A percentile compares a stretch with the other conserved stretches of the same genome.
phyloP scores from a whole-genome alignment of 225 moss, liverwort and hornwort species.

The Marchantia paleacea region DNA sequence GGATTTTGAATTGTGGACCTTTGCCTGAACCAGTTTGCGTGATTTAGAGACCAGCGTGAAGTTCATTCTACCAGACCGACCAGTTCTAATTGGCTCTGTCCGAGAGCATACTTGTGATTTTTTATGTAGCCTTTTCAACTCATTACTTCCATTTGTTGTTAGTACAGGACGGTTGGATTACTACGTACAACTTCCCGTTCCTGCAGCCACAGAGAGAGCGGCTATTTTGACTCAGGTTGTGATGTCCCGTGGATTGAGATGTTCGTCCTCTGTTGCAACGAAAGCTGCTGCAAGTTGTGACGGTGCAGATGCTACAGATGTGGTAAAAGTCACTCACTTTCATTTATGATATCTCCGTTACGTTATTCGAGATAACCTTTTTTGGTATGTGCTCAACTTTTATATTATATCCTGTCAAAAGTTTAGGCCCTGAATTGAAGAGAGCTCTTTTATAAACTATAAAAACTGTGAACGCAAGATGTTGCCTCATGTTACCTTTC shows the following conservation, averaged over 20 bases:
- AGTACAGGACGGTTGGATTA: constrained; percentile 76
- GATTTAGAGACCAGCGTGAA: too few relatives aligned
- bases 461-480: background rate
- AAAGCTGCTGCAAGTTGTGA: constrained; percentile 81
- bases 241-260: constrained; percentile 65
- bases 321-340: constrained; percentile 39
- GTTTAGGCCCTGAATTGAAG: background rate
- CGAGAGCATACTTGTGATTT: background rate
- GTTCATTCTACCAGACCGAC: too few relatives aligned
- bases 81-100: background rate
- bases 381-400: too few relatives aligned
- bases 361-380: background rate
- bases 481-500: background rate
- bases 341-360: background rate
- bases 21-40: too few relatives aligned
- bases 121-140: background rate
- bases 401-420: background rate
- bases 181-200: constrained; percentile 76
- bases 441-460: background rate
- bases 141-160: constrained; percentile 4
- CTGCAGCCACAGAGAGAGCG: constrained; percentile 81
- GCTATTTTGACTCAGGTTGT: constrained; percentile 77
- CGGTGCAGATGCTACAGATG: constrained; percentile 81
- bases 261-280: constrained; percentile 60
- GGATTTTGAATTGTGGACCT: too few relatives aligned